Percentiles rank a stretch among this genome's conserved stretches.
Conservation (phyloP, 179 eudicot genomes). For the Actinidia polygama region DNA sequence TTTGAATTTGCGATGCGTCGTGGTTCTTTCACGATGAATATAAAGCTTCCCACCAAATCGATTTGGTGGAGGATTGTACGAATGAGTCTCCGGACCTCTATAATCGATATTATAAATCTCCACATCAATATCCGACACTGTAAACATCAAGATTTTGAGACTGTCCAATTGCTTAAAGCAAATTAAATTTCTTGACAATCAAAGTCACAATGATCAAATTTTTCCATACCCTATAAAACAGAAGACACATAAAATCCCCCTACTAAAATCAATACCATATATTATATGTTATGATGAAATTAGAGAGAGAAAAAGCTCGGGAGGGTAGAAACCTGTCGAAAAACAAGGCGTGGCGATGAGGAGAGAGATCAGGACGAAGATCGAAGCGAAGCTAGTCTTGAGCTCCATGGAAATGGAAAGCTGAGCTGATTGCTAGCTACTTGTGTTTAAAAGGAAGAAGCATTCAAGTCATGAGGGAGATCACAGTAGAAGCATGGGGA, state of each 20-base stretch:
- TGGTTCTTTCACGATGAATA: slow-evolving; percentile 26
- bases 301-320: not conserved
- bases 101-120: slow-evolving; percentile 67
- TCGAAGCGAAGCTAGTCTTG: slow-evolving; percentile 19
- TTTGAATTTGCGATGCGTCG: slow-evolving; percentile 33
- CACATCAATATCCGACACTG: slow-evolving; percentile 11
- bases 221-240: too few species aligned
- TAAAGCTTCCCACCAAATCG: slow-evolving; percentile 24
- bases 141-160: not conserved
- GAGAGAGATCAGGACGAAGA: slow-evolving; percentile 22
- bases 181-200: not conserved
- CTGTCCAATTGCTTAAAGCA: not conserved
- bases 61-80: slow-evolving; percentile 58
- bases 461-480: not conserved
- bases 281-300: not conserved
- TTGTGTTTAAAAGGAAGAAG: not conserved
- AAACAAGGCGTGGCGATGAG: slow-evolving; percentile 31
- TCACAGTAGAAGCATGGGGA: slow-evolving; percentile 4
- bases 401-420: slow-evolving; percentile 31
- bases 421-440: not conserved
- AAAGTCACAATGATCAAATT: too few species aligned
- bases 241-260: too few species aligned
- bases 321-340: slow-evolving; percentile 27
- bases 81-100: slow-evolving; percentile 78
- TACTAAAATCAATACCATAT: too few species aligned